Conservation (phyloP, 192 early-diverging fungal species). For the Podila clonocystis region DNA sequence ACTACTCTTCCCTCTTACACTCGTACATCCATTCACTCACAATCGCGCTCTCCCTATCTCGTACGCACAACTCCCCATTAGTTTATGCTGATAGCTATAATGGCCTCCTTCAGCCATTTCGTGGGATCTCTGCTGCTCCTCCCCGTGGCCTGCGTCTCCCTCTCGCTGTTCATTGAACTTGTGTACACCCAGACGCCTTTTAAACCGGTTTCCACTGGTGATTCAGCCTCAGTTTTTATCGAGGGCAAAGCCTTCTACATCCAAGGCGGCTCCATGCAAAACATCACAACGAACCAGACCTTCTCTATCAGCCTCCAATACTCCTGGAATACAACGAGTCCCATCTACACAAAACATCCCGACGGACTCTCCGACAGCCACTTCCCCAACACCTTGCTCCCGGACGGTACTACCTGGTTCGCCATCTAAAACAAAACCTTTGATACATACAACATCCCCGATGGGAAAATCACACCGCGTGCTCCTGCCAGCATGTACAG, state of each 20-base stretch:
- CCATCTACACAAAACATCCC: background rate
- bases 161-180: background rate
- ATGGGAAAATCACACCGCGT: no score
- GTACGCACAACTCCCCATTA: no score
- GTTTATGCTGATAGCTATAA: no score
- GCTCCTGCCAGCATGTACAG: no score
- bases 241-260: slow-evolving; percentile 11
- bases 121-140: background rate
- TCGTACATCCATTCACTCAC: background rate
- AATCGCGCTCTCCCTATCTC: no score
- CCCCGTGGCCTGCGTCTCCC: no score
- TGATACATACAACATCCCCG: no score
- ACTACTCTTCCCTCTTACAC: background rate
- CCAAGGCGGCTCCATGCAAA: background rate
- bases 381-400: no score
- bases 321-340: background rate
- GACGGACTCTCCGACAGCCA: no score
- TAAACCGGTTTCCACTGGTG: background rate
- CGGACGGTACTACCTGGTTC: no score
- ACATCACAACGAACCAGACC: background rate
- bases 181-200: background rate
- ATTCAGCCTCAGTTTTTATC: background rate
- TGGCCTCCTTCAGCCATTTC: background rate
- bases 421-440: no score
- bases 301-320: background rate